Evolutionary conservation across 495 filamentous ascomycete genomes (phyloP).

Genomic region (Penicillium simplicissimum): DNA sequence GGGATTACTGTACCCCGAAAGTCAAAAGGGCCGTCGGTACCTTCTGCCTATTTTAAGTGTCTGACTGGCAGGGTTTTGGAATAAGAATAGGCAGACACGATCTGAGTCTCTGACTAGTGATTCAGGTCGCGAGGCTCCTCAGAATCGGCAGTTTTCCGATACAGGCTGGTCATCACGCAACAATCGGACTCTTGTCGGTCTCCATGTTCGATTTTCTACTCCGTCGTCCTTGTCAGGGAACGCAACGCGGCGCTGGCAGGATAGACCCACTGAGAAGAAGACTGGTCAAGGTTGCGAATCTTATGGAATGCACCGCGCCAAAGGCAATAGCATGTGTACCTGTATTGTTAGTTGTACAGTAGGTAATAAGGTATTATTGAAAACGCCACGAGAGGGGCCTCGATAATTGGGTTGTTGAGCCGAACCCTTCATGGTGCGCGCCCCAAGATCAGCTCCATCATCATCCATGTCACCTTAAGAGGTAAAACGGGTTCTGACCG

Average conservation of each 20-base stretch:
- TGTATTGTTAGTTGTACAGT: not conserved
- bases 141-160: not conserved
- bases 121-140: not conserved
- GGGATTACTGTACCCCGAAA: not conserved
- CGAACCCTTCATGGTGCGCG: not conserved
- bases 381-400: not conserved
- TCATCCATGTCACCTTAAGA: not conserved
- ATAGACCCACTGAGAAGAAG: constrained; percentile 11
- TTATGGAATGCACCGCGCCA: not conserved
- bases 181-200: not conserved
- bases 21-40: not conserved
- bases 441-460: not conserved
- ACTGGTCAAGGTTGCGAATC: not conserved
- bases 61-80: not conserved
- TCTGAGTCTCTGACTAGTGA: not conserved
- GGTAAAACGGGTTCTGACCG: not conserved
- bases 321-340: no score
- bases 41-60: not conserved
- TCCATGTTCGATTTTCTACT: not conserved
- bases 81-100: not conserved
- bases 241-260: constrained; percentile 15
- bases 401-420: not conserved
- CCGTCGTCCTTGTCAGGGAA: no score
- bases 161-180: not conserved
- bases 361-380: no score